Evolutionary conservation across 1,139 yeast genomes (phyloP), one percentile per base, ranked within the genome.

Genomic region (Scheffersomyces quercinus): DNA sequence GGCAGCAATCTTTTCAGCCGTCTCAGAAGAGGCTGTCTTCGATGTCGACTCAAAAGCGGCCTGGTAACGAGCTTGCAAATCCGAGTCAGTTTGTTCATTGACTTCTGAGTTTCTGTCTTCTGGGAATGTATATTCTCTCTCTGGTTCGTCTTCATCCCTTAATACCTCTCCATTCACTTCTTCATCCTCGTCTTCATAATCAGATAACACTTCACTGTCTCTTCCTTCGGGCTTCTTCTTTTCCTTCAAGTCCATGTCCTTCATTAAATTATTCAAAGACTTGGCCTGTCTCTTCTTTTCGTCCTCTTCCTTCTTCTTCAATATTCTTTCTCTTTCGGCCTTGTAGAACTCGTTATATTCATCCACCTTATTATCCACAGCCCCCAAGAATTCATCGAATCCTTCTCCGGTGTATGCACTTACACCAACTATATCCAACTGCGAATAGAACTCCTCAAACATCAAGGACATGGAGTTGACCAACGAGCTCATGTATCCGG

Each of bases 391-490:
- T 30, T 89, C 97, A 59, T 90, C 97, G 61, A 95, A 88, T 0
- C 99, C 99, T 3, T 78, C 85, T 12, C 99, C 99, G 0, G 98
- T 91, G 58, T 82, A 85, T 29, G 98, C 82, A 41, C 97, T 88
- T 11, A 90, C 96, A 11, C 91, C 85, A 36, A 88, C 97, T 44
- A 90, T 88, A 60, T 93, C 99, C 52, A 95, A 70, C 48, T 91
- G 95, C 1, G 95, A 85, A 64, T 95, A 95, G 59, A 95, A 95
- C 60, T 95, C 99, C 62, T 95, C 99, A 51, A 95, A 73, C 91
- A 95, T 90, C 54, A 95, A 75, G 20, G 96, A 87, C 96, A 95
- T 88, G 3, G 97, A 89, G 65, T 91, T 91, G 50, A 95, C 88
- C 42, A 95, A 73, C 1, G 97, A 88, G 41, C 89, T 83, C 99